A percentile compares a stretch with the other conserved stretches of the same genome.
Conservation (phyloP, 169 alveolate genomes). For the Eimeria zaria region DNA sequence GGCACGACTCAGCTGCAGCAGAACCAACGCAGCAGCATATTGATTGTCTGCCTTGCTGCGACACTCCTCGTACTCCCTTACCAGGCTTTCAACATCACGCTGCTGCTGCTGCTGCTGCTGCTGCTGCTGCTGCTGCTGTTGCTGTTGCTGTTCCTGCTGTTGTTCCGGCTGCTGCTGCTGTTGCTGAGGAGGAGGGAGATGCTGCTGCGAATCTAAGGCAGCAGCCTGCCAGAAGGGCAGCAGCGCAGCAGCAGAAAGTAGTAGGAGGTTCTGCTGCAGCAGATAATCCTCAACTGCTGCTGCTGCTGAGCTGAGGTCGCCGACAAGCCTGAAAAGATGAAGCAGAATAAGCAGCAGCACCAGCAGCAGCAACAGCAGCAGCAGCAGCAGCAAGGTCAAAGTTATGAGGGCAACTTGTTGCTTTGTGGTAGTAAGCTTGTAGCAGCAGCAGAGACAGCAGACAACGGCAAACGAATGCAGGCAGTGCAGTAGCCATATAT, state of each 20-base stretch:
- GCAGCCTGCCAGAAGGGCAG: conserved; percentile 64
- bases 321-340: conserved; percentile 18
- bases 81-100: neutral
- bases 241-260: conserved; percentile 58
- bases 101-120: conserved; percentile 36
- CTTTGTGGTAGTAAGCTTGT: neutral
- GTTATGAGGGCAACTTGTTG: neutral
- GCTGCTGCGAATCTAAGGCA: conserved; percentile 40
- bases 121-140: conserved; percentile 47
- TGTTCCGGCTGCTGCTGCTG: neutral
- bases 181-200: neutral
- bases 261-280: conserved; percentile 49
- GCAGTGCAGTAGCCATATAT: neutral
- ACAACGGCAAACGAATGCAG: no score
- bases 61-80: conserved; percentile 31
- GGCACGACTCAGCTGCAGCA: conserved; percentile 4
- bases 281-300: conserved; percentile 30
- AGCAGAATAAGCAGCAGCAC: conserved; percentile 17
- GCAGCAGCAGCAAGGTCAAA: conserved; percentile 26
- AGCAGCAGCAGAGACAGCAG: neutral
- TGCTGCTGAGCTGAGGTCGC: conserved; percentile 52
- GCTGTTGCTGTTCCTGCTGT: conserved; percentile 24
- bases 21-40: conserved; percentile 35
- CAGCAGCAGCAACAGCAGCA: conserved; percentile 17
- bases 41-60: conserved; percentile 68